Percentiles rank a stretch among this genome's conserved stretches.
phyloP scores from a whole-genome alignment of 352 stramenopile genomes.

The Phytophthora citrophthora region DNA sequence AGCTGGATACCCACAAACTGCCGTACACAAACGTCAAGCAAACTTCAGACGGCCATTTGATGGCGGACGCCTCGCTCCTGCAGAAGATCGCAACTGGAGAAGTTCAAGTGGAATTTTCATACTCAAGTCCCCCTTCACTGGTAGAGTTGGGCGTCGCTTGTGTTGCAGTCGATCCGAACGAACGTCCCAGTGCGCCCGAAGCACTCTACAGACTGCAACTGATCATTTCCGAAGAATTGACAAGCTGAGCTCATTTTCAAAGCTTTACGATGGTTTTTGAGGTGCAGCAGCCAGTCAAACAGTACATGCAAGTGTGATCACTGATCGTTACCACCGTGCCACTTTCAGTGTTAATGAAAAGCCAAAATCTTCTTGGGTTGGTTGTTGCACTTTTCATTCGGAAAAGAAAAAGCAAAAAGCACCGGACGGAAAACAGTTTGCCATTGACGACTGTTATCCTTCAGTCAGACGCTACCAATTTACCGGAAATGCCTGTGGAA shows the following conservation, averaged over 20 bases:
- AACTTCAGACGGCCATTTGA: not conserved
- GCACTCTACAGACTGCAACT: not conserved
- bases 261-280: too few relatives aligned
- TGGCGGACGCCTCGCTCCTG: not conserved
- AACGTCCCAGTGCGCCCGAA: not conserved
- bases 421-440: not conserved
- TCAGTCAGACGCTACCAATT: not conserved
- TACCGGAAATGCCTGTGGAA: conserved; percentile 23
- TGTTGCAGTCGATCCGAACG: not conserved
- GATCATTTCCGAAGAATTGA: not conserved
- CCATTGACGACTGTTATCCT: not conserved
- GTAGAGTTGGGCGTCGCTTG: not conserved
- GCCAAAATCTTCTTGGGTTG: not conserved
- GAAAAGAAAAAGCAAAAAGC: not conserved
- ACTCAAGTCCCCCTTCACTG: not conserved
- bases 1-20: not conserved
- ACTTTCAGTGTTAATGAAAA: not conserved
- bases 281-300: too few relatives aligned
- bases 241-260: not conserved
- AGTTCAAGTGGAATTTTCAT: not conserved
- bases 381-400: not conserved
- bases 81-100: not conserved
- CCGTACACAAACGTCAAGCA: conserved; percentile 1
- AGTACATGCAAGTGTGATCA: too few relatives aligned
- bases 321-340: too few relatives aligned